phyloP scores from a whole-genome alignment of 495 filamentous ascomycete species.

The Talaromyces adpressus region DNA sequence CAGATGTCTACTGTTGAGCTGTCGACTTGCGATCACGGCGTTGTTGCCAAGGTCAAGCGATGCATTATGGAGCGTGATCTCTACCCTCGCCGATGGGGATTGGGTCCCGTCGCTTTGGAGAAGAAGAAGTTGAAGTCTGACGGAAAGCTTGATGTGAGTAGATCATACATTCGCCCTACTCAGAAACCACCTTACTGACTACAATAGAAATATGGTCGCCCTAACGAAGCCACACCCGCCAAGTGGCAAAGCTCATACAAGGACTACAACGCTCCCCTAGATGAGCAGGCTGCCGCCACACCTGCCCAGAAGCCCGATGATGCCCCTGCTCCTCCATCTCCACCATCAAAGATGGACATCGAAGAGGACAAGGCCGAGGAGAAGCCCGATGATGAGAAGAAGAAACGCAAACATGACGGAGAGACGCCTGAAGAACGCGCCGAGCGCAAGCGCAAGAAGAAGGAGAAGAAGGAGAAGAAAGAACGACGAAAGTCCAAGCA shows the following conservation, averaged over 20 bases:
- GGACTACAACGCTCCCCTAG: slow-evolving; percentile 61
- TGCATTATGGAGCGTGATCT: slow-evolving; percentile 98
- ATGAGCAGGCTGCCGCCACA: slow-evolving; percentile 34
- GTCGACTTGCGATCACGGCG: slow-evolving; percentile 87
- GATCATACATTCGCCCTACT: neutral
- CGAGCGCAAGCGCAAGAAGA: slow-evolving; percentile 70
- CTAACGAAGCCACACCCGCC: slow-evolving; percentile 85
- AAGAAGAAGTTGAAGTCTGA: slow-evolving; percentile 99
- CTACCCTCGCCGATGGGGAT: slow-evolving; percentile 90
- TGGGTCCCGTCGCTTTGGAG: slow-evolving; percentile 81
- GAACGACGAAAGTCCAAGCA: slow-evolving; percentile 56
- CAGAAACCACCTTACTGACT: slow-evolving; percentile 5
- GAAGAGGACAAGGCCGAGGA: slow-evolving; percentile 35
- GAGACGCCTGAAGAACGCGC: slow-evolving; percentile 72
- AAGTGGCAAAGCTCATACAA: slow-evolving; percentile 87
- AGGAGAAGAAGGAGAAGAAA: slow-evolving; percentile 67
- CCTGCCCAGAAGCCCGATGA: slow-evolving; percentile 28
- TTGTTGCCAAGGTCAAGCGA: slow-evolving; percentile 95
- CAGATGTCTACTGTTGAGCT: slow-evolving; percentile 94
- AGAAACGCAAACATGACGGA: slow-evolving; percentile 80
- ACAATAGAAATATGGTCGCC: slow-evolving; percentile 72
- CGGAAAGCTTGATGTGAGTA: slow-evolving; percentile 81
- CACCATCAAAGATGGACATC: slow-evolving; percentile 25
- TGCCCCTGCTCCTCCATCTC: slow-evolving; percentile 26
- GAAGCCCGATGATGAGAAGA: slow-evolving; percentile 38